Base-by-base conservation (phyloP, 768 basidiomycete species). In the Boletus pseudopeckii region DNA sequence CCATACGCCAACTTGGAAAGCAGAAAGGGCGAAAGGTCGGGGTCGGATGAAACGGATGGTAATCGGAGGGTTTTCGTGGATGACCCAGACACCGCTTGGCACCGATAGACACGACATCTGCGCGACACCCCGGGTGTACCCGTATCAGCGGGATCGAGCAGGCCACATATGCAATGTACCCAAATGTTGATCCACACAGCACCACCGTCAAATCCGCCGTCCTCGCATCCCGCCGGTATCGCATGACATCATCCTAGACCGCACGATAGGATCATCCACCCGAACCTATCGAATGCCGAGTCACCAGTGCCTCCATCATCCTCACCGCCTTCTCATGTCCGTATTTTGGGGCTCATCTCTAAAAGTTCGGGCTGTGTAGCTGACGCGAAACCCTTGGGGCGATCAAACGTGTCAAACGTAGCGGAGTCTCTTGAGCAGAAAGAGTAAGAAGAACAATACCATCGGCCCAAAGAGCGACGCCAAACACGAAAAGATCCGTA, bases 391-490 rank as follows among this genome's bases (percentile, higher is more conserved):
- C 53, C n/a, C 38, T 54, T 18, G 34, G 14, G 7, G 17, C 15
- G 26, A 20, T 46, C 60, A 47, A 50, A 58, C 45, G 22, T 48
- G 58, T 39, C 48, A 36, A n/a, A 26, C 30, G 17, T 5, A 22
- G 30, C 18, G 53, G 45, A 34, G 15, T 10, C 33, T 32, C 40
- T 40, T 42, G 50, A 41, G 15, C 36, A 11, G 10, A 40, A 44
- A 45, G 37, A 30, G 37, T 1, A 37, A 44, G 24, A 13, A 3
- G 20, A 58, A 61, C 55, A 48, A 58, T 49, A 58, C n/a, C 11
- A 13, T 26, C 18, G 18, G 28, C n/a, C 44, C 40, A 50, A 26
- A 34, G 20, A 24, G 39, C 33, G 45, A 41, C 48, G n/a, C 24
- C 28, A 2, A 34, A 15, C 33, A 10, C n/a, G 24, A 48, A 40